A percentile compares a stretch with the other conserved stretches of the same genome.
Conservation (phyloP, 208 protist genomes). For the Willaertia magna region DNA sequence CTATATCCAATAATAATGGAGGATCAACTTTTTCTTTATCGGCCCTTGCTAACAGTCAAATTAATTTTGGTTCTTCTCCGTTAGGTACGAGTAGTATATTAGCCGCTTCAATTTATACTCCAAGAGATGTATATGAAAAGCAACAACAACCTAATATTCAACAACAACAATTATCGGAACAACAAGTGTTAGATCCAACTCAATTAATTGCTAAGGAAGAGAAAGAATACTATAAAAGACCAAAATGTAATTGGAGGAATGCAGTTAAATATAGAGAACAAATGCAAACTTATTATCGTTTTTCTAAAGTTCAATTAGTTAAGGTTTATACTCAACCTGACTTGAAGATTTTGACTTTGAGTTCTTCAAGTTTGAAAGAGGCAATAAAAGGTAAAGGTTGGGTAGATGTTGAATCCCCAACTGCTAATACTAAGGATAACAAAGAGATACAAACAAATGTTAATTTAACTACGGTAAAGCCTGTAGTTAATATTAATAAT, state of each 20-base stretch:
- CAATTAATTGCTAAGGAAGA: neutral
- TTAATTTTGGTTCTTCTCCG: too few relatives aligned
- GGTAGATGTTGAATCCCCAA: neutral
- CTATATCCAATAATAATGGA: too few relatives aligned
- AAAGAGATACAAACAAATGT: too few relatives aligned
- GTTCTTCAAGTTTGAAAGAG: neutral
- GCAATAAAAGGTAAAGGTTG: neutral
- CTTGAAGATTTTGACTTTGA: neutral
- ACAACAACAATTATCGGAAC: neutral
- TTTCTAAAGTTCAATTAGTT: neutral
- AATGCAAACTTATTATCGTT: neutral
- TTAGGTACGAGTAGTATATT: too few relatives aligned
- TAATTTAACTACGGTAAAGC: too few relatives aligned
- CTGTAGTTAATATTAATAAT: too few relatives aligned
- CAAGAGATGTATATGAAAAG: neutral
- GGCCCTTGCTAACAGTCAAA: too few relatives aligned
- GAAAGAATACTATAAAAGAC: neutral
- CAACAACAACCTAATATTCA: neutral
- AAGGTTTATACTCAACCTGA: neutral
- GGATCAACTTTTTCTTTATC: too few relatives aligned
- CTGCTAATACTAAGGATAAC: neutral
- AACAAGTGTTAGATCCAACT: neutral
- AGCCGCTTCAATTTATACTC: neutral
- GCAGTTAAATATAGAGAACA: neutral
- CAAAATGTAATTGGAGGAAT: neutral